These are phyloP conservation scores for Chaetomiaceae sp. DNA, from an alignment of 2,329 filamentous ascomycete genomes.

Conservation along the genomic window DNA sequence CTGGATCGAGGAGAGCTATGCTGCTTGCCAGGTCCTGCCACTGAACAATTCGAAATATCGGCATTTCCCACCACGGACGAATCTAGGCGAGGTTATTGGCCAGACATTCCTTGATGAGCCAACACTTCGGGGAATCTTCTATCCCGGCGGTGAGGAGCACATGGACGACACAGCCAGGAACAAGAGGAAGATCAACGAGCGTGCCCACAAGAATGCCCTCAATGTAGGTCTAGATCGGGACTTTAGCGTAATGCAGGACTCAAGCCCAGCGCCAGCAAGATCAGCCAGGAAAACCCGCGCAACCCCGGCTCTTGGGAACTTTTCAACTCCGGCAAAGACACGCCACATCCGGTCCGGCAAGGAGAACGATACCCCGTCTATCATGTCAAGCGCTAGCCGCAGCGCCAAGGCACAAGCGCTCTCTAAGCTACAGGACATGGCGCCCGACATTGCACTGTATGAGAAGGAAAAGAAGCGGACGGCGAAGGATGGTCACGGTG, in stretches of 20 bases:
- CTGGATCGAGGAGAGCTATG: slow-evolving; percentile 97
- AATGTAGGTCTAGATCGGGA: slow-evolving; percentile 42
- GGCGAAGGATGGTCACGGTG: slow-evolving; percentile 44
- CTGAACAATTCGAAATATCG: slow-evolving; percentile 72
- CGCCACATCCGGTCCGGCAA: slow-evolving; percentile 59
- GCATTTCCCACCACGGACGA: slow-evolving; percentile 83
- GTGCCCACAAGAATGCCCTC: slow-evolving; percentile 49
- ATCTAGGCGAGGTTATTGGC: slow-evolving; percentile 87
- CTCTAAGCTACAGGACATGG: slow-evolving; percentile 70
- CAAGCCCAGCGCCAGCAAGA: slow-evolving; percentile 21
- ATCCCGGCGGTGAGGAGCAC: slow-evolving; percentile 55
- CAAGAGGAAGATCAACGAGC: slow-evolving; percentile 48
- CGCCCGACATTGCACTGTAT: slow-evolving; percentile 81
- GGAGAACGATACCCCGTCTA: slow-evolving; percentile 77
- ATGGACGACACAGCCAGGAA: slow-evolving; percentile 41
- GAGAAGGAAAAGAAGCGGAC: slow-evolving; percentile 87
- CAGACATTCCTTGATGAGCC: slow-evolving; percentile 73
- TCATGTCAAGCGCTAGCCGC: slow-evolving; percentile 64
- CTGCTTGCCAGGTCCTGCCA: slow-evolving; percentile 72
- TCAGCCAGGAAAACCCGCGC: slow-evolving; percentile 17
- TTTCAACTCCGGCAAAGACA: slow-evolving; percentile 39
- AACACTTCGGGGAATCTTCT: slow-evolving; percentile 62
- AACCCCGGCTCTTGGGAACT: slow-evolving; percentile 17
- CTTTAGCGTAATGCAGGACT: slow-evolving; percentile 43
- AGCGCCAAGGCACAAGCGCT: slow-evolving; percentile 84